A percentile compares a stretch with the other conserved stretches of the same genome.
Conservation (phyloP, 768 basidiomycete species). For the Lactarius evosmus region DNA sequence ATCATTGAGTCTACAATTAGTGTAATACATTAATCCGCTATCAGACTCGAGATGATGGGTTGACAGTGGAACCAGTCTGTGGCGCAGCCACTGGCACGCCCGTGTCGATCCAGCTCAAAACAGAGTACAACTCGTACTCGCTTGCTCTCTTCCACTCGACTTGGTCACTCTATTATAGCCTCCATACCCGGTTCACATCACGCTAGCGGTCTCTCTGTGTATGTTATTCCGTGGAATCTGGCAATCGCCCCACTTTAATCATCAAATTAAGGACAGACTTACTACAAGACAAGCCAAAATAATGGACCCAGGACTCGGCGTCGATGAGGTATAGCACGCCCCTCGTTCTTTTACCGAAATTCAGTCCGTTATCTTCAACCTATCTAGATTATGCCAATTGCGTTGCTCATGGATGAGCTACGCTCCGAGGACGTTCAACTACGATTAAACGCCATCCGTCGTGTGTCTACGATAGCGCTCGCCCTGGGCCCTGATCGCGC, state of each 20-base stretch:
- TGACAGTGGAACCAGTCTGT: conserved; percentile 7
- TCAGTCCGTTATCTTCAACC: neutral
- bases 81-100: conserved; percentile 7
- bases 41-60: neutral
- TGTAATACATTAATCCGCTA: neutral
- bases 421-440: conserved; percentile 97
- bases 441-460: conserved; percentile 93
- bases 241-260: neutral
- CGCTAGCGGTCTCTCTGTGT: conserved; percentile 3
- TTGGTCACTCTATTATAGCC: neutral
- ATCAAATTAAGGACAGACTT: conserved; percentile 3
- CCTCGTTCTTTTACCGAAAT: conserved; percentile 12
- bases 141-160: conserved; percentile 8
- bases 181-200: conserved; percentile 17
- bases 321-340: conserved; percentile 59
- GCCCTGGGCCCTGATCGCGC: conserved; percentile 94
- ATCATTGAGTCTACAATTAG: neutral
- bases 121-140: conserved; percentile 5
- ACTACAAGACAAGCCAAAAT: conserved; percentile 6
- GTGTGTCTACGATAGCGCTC: conserved; percentile 95
- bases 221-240: conserved; percentile 1
- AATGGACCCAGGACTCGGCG: conserved; percentile 46
- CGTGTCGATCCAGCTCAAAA: conserved; percentile 9
- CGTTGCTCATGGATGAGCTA: conserved; percentile 96
- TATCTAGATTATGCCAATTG: conserved; percentile 83